Evolutionary conservation across 1,284 basidiomycete genomes (phyloP).

Genomic region (Ustilago esculenta): DNA sequence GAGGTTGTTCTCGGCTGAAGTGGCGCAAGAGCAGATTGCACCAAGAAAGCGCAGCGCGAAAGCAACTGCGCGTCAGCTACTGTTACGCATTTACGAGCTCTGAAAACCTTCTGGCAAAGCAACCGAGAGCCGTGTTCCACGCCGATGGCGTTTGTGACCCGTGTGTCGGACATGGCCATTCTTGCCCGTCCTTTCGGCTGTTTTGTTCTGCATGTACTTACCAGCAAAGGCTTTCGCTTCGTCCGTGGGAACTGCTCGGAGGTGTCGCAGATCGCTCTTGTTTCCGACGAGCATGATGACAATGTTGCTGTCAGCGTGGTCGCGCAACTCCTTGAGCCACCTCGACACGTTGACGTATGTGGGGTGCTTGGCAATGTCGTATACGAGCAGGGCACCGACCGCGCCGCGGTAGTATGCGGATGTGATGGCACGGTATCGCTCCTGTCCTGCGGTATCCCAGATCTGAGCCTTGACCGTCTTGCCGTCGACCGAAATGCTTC

Average conservation of each 20-base stretch:
- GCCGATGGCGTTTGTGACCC: too few relatives aligned
- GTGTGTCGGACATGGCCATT: too few relatives aligned
- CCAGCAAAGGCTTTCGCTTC: conserved; percentile 67
- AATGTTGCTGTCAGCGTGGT: conserved; percentile 70
- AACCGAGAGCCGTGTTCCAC: too few relatives aligned
- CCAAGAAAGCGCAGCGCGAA: background rate
- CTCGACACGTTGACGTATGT: conserved; percentile 95
- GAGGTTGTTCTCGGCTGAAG: conserved; percentile 79
- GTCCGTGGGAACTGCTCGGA: conserved; percentile 94
- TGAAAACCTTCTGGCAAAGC: too few relatives aligned
- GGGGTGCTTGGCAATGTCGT: conserved; percentile 77
- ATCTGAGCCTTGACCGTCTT: conserved; percentile 99
- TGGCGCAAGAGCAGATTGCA: background rate
- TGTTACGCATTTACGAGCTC: too few relatives aligned
- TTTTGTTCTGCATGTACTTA: too few relatives aligned
- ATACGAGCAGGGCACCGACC: conserved; percentile 73
- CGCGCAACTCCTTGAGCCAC: conserved; percentile 96
- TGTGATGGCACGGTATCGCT: conserved; percentile 98
- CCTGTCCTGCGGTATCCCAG: conserved; percentile 98
- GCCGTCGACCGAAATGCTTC: conserved; percentile 90
- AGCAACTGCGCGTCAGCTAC: background rate
- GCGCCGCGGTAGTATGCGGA: conserved; percentile 96
- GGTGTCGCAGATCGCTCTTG: conserved; percentile 97
- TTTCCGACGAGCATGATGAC: conserved; percentile 71
- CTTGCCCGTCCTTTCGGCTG: too few relatives aligned